Base-by-base conservation (phyloP, 768 basidiomycete species). In the Rhodotorula graminis region DNA sequence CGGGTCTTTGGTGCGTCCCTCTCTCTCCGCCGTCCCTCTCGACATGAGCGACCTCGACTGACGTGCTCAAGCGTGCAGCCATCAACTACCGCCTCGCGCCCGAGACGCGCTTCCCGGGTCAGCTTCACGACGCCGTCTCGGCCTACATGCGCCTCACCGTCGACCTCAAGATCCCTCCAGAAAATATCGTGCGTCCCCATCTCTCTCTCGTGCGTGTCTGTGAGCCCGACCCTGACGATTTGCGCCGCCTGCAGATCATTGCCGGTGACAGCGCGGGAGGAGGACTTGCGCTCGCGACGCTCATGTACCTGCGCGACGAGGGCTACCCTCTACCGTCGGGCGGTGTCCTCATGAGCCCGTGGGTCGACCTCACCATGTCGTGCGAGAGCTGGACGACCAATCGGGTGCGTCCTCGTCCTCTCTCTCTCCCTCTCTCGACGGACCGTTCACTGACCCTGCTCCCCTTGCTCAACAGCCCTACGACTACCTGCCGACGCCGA, bases 311-410 rank as follows among this genome's bases (percentile, higher is more conserved):
- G 27, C 85, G 95, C n/a, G 95, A 99, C 79, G 90, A 94, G 75
- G 82, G 84, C 25, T 94, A 95, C 80, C 86, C 89, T 2, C 78
- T 95, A 11, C 95, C 95, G 16, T 87, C 89, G 42, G 92, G 89
- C 8, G 89, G 89, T 15, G 91, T 98, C 42, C 80, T 96, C 52
- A 88, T 98, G 86, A 73, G 71, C 31, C 78, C 78, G 2, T 79
- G 78, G 78, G 72, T 74, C 33, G 92, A 95, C 81, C 82, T 99
- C 73, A 97, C 96, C 0, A 91, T 96, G 88, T 94, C 92, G 76
- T 97, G 93, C 80, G 91, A 93, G 67, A 95, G 93, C n/a, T 98
- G 95, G 92, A 92, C 95, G 44, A 90, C 90, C 67, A 97, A 97
- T 80, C 88, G 89, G 40, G 82, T 85, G n/a, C 18, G 77, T n/a